Evolutionary conservation across 768 basidiomycete species (phyloP), one percentile per base, ranked within the genome.

Genomic region (Boletus barrowsii): DNA sequence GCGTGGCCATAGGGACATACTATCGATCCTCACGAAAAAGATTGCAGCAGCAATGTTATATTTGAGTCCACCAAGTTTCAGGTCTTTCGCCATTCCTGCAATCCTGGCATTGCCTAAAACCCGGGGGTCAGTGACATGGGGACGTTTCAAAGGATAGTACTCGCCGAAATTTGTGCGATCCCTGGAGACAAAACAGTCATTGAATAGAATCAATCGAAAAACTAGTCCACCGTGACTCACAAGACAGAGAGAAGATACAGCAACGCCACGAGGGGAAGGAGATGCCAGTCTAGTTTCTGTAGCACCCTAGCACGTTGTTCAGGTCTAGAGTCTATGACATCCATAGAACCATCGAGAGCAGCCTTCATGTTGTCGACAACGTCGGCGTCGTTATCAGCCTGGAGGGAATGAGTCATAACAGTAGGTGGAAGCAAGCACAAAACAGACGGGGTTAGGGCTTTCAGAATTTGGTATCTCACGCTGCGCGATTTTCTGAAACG

Each of bases 31-130:
- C 26, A 51, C 50, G 18, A 43, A 36, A n/a, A 51, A 51, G 7
- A 51, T n/a, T 14, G 50, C 50, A 36, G 42, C 24, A 37, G 50
- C 50, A 36, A n/a, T 51, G 14, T 51, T 51, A 18, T 43, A 51
- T 24, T 42, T 43, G 7, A 51, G 42, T 43, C 50, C 50, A 14
- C 36, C 4, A 42, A 51, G 50, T 6, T 51, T 9, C 35, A 51
- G 10, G 10, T 51, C 42, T 1, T 9, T 20, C 11, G 20, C 42
- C 49, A 50, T 50, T 15, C 49, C 41, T 40, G 49, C 49, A 42
- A 50, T 33, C 35, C 33, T 44, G 3, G 50, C 50, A 13, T 43
- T 51, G 11, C 33, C 50, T 51, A 24, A 18, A 22, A 6, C 10
- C 14, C 3, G 41, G 18, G 29, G 11, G 26, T 42, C 2, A 42